A percentile compares a stretch with the other conserved stretches of the same genome.
These are phyloP conservation scores for Leccinum disarticulatum DNA, from an alignment of 768 basidiomycete species.

Conservation along the genomic window DNA sequence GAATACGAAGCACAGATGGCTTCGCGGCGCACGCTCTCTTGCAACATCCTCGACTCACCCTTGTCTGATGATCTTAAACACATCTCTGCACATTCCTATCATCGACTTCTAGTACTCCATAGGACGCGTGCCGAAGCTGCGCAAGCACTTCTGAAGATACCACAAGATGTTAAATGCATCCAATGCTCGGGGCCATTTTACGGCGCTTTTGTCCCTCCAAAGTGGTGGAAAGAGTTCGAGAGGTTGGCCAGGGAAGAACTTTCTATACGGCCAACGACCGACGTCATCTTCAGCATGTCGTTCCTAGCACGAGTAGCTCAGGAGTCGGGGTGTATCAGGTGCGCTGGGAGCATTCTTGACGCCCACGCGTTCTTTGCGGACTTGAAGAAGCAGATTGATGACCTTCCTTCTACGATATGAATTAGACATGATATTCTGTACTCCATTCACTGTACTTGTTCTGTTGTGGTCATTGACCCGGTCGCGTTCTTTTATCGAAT, in stretches of 20 bases:
- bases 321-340: conserved; percentile 57
- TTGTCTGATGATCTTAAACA: conserved; percentile 61
- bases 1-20: conserved; percentile 63
- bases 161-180: conserved; percentile 59
- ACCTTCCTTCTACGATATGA: conserved; percentile 45
- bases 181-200: conserved; percentile 58
- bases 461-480: not conserved
- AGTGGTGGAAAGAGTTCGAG: conserved; percentile 70
- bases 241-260: conserved; percentile 59
- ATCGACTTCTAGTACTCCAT: conserved; percentile 62
- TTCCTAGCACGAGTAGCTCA: conserved; percentile 56
- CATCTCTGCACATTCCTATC: conserved; percentile 69
- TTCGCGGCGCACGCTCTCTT: conserved; percentile 54
- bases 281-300: conserved; percentile 57
- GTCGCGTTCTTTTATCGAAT: not conserved
- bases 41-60: conserved; percentile 55
- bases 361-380: conserved; percentile 54
- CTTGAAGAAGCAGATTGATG: conserved; percentile 60
- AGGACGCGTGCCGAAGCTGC: conserved; percentile 51
- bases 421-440: not conserved
- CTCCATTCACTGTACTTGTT: not conserved
- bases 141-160: conserved; percentile 43
- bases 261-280: conserved; percentile 51
- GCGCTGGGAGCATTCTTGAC: conserved; percentile 64
- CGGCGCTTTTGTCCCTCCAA: conserved; percentile 50